Conservation (phyloP, 2,329 filamentous ascomycete species). For the Fusarium napiforme region DNA sequence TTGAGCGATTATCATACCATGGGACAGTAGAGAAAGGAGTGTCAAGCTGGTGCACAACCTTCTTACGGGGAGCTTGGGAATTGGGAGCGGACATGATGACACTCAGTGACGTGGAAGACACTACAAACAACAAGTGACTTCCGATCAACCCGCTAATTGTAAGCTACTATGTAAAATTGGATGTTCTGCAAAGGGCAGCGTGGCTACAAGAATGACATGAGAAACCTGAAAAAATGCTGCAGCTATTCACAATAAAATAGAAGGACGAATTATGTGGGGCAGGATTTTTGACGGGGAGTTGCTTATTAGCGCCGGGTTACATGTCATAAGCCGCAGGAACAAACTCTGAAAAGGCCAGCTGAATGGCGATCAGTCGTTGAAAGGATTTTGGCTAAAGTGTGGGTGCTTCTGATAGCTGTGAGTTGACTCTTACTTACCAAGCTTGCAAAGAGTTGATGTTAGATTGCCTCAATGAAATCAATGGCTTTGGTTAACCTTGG, state of each 20-base stretch:
- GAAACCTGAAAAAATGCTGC: conserved; percentile 9
- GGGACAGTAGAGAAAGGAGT: conserved; percentile 69
- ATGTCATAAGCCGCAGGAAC: conserved; percentile 24
- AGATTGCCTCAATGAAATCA: background rate
- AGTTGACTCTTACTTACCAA: background rate
- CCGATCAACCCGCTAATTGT: too few relatives aligned
- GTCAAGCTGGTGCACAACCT: conserved; percentile 71
- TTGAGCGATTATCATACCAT: conserved; percentile 60
- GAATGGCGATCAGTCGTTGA: conserved; percentile 3
- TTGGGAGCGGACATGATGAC: conserved; percentile 41
- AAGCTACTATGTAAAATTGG: background rate
- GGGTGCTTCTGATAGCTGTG: background rate
- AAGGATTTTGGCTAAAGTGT: background rate
- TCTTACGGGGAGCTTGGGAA: conserved; percentile 57
- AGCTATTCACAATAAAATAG: conserved; percentile 27
- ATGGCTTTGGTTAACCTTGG: too few relatives aligned
- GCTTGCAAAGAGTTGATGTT: background rate
- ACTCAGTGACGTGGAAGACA: background rate
- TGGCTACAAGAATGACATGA: background rate
- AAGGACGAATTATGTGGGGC: conserved; percentile 22
- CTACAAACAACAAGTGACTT: background rate
- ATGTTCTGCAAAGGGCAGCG: background rate
- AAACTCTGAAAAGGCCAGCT: conserved; percentile 2
- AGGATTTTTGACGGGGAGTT: conserved; percentile 19
- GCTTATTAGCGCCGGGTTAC: conserved; percentile 30